phyloP scores from a whole-genome alignment of 257 asterid species.

The Solanum raphanifolium region DNA sequence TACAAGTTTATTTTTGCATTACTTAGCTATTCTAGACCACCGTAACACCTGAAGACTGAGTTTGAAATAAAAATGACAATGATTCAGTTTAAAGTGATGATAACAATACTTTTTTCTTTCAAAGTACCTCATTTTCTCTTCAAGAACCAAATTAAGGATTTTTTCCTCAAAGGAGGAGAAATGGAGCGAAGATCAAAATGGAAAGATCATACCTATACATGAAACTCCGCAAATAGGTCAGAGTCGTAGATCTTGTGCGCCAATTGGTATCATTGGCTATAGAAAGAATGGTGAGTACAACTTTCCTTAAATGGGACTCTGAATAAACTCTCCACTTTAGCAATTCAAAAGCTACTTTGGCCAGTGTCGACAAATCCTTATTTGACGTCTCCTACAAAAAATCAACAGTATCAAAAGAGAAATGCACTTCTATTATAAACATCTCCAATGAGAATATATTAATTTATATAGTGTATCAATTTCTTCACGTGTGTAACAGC shows the following conservation, averaged over 20 bases:
- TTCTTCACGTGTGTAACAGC: neutral
- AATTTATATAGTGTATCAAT: neutral
- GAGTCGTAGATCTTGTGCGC: slow-evolving; percentile 91
- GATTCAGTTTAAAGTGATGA: neutral
- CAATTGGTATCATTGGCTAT: slow-evolving; percentile 77
- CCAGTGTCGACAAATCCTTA: slow-evolving; percentile 83
- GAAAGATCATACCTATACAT: slow-evolving; percentile 72
- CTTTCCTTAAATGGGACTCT: slow-evolving; percentile 60
- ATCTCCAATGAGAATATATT: neutral
- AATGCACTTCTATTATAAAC: neutral
- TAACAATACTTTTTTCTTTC: neutral
- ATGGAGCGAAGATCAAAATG: slow-evolving; percentile 1
- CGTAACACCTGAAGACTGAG: neutral
- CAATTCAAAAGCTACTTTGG: slow-evolving; percentile 86
- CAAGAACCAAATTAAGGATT: neutral
- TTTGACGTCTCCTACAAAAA: slow-evolving; percentile 76
- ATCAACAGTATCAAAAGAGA: slow-evolving; percentile 2
- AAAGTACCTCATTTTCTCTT: neutral
- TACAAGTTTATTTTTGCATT: neutral
- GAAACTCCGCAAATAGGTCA: slow-evolving; percentile 85
- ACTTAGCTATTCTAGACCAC: neutral
- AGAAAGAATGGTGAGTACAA: slow-evolving; percentile 51
- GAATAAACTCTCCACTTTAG: slow-evolving; percentile 74
- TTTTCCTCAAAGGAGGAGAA: neutral
- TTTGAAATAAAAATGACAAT: neutral